Conservation (phyloP, 2,329 filamentous ascomycete genomes). For the Aplosporella prunicola region DNA sequence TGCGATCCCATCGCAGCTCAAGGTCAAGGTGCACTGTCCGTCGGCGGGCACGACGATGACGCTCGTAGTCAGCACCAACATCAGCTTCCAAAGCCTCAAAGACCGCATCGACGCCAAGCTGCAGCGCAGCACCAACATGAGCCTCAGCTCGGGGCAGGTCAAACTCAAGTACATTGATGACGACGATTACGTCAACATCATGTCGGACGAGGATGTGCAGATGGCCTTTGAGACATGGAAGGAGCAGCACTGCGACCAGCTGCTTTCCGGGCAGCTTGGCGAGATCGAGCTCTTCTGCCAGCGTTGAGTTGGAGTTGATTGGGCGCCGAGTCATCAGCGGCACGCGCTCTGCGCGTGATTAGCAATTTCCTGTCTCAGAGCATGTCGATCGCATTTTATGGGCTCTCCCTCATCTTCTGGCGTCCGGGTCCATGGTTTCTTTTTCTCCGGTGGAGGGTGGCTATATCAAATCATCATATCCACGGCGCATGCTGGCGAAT, state of each 20-base stretch:
- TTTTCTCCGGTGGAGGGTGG: too few species aligned
- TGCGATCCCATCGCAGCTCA: constrained; percentile 63
- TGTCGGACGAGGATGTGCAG: constrained; percentile 92
- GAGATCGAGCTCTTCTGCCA: constrained; percentile 61
- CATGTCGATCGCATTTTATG: too few species aligned
- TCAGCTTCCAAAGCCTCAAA: constrained; percentile 84
- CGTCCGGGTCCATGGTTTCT: too few species aligned
- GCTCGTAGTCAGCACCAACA: constrained; percentile 91
- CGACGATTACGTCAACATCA: constrained; percentile 84
- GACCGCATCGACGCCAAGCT: constrained; percentile 96
- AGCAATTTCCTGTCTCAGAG: too few species aligned
- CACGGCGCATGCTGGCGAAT: too few species aligned
- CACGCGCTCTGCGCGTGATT: too few species aligned
- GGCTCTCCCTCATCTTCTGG: too few species aligned
- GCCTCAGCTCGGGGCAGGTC: constrained; percentile 71
- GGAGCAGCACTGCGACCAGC: constrained; percentile 57
- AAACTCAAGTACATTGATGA: constrained; percentile 89
- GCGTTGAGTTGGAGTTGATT: constrained; percentile 19
- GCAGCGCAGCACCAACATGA: constrained; percentile 72
- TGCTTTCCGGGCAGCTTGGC: constrained; percentile 57
- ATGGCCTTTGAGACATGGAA: constrained; percentile 93
- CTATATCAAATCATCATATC: too few species aligned
- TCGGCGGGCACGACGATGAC: constrained; percentile 80
- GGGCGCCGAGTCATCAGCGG: too few species aligned
- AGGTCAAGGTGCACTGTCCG: constrained; percentile 83